Evolutionary conservation across 2,329 filamentous ascomycete species (phyloP), one percentile per base, ranked within the genome.

Genomic region (Ophiostoma piceae): DNA sequence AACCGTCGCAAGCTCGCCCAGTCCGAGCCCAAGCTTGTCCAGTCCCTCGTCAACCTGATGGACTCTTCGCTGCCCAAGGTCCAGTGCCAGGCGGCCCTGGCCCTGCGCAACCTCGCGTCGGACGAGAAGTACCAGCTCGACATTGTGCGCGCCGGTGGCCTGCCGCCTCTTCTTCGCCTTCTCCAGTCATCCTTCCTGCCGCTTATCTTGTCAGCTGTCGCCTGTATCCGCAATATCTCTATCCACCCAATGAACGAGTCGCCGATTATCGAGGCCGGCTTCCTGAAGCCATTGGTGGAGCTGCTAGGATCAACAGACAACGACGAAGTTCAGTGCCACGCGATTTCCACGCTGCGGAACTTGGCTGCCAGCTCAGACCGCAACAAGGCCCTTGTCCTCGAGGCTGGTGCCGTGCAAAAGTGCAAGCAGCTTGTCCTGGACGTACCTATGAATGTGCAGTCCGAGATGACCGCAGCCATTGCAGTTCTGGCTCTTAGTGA

Each of bases 401-500:
- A 98, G 79, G 95, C 95, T 43, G 95, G 95, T 32, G 95, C 95
- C 1, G 95, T 99, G 54, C 93, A 98, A 78, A 98, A 98, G 79
- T 99, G 95, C 88, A 98, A 97, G 81, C 92, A 98, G 77, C 85
- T 99, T 68, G 94, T 99, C 32, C 84, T 99, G 22, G 90, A 96
- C 70, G 95, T 98, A 2, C 93, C 95, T 0, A 85, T 98, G 67
- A 94, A 92, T 54, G 95, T 99, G 2, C 95, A 99, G 78, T 97
- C 94, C 1, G 95, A 99, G 79, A 99, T 99, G 95, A 99, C 95
- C 4, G 95, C 95, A n/a, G 95, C 95, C 1, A 97, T 99, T 79
- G 95, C 95, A 51, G 95, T 99, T 16, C 85, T 99, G 73, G 95
- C 95, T 22, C 82, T 99, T 68, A 97, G 94, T 75, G 95, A 99